A percentile compares a stretch with the other conserved stretches of the same genome.
These are phyloP conservation scores for Breynia disticha DNA, from an alignment of 441 rosid genomes.

Conservation along the genomic window DNA sequence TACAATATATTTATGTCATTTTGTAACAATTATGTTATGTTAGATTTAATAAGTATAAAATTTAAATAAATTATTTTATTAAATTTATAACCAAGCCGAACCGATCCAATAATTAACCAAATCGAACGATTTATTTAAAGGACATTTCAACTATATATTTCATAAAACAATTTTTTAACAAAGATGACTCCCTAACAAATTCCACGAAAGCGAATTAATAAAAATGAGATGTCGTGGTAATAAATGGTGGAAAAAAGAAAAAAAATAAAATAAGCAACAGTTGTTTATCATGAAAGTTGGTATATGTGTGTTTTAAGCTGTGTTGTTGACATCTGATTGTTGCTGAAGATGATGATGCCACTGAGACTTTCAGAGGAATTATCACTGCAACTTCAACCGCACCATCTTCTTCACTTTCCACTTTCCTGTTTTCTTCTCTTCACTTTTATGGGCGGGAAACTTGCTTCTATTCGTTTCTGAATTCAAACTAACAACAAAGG, in stretches of 20 bases:
- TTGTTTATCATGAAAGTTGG: slow-evolving; percentile 9
- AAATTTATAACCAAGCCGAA: too few relatives aligned
- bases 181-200: too few relatives aligned
- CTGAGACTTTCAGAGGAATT: slow-evolving; percentile 20
- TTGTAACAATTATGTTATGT: too few relatives aligned
- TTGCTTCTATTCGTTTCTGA: slow-evolving; percentile 21
- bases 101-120: too few relatives aligned
- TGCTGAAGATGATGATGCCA: slow-evolving; percentile 34
- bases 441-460: slow-evolving; percentile 34
- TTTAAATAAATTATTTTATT: too few relatives aligned
- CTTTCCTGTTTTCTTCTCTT: slow-evolving; percentile 12
- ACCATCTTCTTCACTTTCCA: neutral
- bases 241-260: neutral
- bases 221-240: too few relatives aligned
- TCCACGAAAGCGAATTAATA: too few relatives aligned
- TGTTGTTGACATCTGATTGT: slow-evolving; percentile 38
- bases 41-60: too few relatives aligned
- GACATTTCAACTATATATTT: too few relatives aligned
- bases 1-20: too few relatives aligned
- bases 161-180: too few relatives aligned
- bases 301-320: slow-evolving; percentile 32
- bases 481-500: slow-evolving; percentile 19
- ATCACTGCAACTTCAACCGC: slow-evolving; percentile 3
- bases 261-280: slow-evolving; percentile 12
- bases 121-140: too few relatives aligned